These are phyloP conservation scores for Mucor sp. DNA, from an alignment of 371 early-diverging fungal species.

Conservation along the genomic window DNA sequence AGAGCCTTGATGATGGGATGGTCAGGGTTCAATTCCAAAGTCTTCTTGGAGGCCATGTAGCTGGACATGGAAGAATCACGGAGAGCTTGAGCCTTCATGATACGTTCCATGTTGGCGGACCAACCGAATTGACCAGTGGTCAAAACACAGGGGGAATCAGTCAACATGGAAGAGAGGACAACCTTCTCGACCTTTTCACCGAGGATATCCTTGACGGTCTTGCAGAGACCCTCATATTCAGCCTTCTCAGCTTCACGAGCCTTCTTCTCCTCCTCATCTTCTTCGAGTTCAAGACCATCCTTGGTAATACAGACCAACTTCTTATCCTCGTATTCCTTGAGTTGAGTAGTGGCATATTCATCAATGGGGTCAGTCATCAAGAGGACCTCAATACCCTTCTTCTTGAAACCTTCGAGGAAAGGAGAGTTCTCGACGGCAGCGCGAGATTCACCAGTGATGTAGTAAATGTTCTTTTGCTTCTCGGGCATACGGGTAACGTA, in stretches of 20 bases:
- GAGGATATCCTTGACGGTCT: constrained; percentile 87
- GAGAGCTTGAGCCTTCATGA: constrained; percentile 99
- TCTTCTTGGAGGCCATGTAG: constrained; percentile 99
- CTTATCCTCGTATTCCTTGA: constrained; percentile 99
- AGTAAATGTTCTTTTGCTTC: constrained; percentile 90
- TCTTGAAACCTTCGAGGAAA: constrained; percentile 97
- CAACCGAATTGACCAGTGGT: constrained; percentile 98
- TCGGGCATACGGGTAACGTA: constrained; percentile 84
- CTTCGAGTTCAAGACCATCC: constrained; percentile 98
- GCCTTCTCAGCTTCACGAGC: constrained; percentile 86
- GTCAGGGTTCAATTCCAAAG: constrained; percentile 95
- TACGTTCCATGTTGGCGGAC: constrained; percentile 99
- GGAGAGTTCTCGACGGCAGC: constrained; percentile 96
- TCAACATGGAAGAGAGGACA: constrained; percentile 89
- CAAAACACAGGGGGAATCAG: constrained; percentile 96
- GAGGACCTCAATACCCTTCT: constrained; percentile 96
- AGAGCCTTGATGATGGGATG: constrained; percentile 94
- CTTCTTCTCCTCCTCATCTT: constrained; percentile 96
- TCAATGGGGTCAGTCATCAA: constrained; percentile 95
- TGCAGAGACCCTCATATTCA: constrained; percentile 82
- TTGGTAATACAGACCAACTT: constrained; percentile 97
- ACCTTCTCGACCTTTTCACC: constrained; percentile 99
- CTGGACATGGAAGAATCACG: constrained; percentile 95
- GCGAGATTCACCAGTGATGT: constrained; percentile 97
- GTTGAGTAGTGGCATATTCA: constrained; percentile 96